Conservation (phyloP, 2,329 filamentous ascomycete species). For the Thielaviopsis populi region DNA sequence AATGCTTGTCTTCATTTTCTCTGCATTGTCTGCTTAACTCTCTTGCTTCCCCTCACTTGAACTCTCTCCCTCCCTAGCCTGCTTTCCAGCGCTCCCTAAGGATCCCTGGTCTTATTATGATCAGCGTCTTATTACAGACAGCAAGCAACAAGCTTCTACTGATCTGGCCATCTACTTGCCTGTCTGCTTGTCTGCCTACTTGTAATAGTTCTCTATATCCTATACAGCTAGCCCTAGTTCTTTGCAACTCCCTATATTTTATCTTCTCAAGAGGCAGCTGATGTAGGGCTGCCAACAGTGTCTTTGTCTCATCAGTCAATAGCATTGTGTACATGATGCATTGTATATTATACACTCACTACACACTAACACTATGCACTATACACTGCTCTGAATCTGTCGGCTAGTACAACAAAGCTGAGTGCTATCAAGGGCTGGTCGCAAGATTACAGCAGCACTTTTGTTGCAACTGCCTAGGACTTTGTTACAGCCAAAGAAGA, state of each 20-base stretch:
- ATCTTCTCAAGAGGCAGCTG: not conserved
- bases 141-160: not conserved
- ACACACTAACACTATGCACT: no score
- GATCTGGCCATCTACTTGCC: not conserved
- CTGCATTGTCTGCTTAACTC: not conserved
- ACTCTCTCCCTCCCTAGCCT: no score
- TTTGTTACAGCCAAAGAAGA: not conserved
- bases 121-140: not conserved
- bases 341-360: no score
- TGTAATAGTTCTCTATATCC: not conserved
- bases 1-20: not conserved
- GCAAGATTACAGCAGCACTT: not conserved
- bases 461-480: not conserved
- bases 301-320: not conserved
- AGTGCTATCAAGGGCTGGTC: not conserved
- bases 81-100: not conserved
- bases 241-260: not conserved
- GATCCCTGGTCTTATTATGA: not conserved
- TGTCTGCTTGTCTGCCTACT: not conserved
- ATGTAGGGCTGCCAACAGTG: no score
- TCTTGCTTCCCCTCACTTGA: not conserved
- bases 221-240: not conserved
- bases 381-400: no score
- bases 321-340: not conserved
- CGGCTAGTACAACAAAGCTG: no score